These are phyloP conservation scores for Mycena olivaceomarginata DNA, from an alignment of 768 basidiomycete genomes.

Conservation along the genomic window DNA sequence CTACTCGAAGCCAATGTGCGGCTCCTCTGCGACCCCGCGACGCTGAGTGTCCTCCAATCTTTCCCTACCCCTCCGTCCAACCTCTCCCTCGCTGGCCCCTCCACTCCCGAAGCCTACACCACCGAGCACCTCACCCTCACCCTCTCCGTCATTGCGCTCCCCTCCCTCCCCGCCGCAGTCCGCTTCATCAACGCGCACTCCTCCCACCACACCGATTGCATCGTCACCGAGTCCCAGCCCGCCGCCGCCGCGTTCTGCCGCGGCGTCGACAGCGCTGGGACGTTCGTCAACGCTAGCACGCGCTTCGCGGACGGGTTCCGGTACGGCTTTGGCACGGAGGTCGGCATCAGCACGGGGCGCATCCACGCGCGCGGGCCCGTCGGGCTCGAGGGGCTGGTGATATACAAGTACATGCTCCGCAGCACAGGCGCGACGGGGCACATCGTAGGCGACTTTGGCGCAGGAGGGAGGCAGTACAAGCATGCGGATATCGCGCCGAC, in stretches of 20 bases:
- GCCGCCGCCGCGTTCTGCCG: constrained; percentile 86
- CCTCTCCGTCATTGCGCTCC: constrained; percentile 86
- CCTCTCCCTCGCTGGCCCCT: constrained; percentile 68
- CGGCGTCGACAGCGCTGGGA: constrained; percentile 94
- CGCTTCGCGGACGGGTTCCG: constrained; percentile 98
- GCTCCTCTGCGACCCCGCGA: constrained; percentile 85
- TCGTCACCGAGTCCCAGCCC: constrained; percentile 87
- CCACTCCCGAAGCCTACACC: constrained; percentile 80
- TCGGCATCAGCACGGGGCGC: constrained; percentile 97
- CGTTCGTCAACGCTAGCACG: constrained; percentile 96
- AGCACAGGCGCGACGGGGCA: constrained; percentile 87
- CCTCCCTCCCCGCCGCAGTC: constrained; percentile 85
- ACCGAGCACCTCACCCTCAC: constrained; percentile 94
- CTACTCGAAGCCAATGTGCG: constrained; percentile 83
- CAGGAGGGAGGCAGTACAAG: constrained; percentile 84
- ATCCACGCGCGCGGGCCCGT: constrained; percentile 98
- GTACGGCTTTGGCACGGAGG: constrained; percentile 98
- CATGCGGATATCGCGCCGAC: constrained; percentile 58
- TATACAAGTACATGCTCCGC: constrained; percentile 96
- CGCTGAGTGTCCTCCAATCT: constrained; percentile 73
- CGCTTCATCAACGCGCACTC: constrained; percentile 94
- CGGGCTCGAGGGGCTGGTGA: constrained; percentile 94
- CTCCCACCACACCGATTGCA: constrained; percentile 96
- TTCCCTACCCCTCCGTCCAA: constrained; percentile 60
- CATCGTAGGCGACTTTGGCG: constrained; percentile 90